Base-by-base conservation (phyloP, 352 stramenopile genomes). In the Globisporangium recalcitrans region DNA sequence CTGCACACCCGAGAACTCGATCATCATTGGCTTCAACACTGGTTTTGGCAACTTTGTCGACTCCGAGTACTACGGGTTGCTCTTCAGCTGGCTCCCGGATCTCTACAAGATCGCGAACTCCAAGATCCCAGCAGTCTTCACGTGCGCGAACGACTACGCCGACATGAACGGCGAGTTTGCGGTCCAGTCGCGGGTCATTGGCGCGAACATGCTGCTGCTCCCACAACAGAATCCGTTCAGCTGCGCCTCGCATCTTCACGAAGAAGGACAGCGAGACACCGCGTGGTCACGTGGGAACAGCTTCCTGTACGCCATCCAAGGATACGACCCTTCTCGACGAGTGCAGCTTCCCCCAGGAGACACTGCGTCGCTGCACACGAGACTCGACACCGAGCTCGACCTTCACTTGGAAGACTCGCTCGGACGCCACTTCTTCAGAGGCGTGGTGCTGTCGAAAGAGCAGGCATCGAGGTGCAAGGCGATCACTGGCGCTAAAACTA, bases 21-120 rank as follows among this genome's bases (percentile, higher is more conserved):
- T 92, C 29, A 68, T 90, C 46, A 65, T 90, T 9, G 83, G 75
- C 4, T 90, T 84, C 64, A 92, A 90, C 65, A 87, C 83, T 5
- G 83, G 83, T 47, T 92, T 92, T 63, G 83, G 81, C 19, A 92
- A 88, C 66, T 90, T 93, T 67, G 65, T 90, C 34, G 81, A 90
- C 21, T 78, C 78, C 3, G 54, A 68, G 3, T 63, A 70, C 14
- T 62, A 80, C 52, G 73, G 76, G 2, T 40, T 90, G 36, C 70
- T 92, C 46, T 85, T 88, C 60, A 90, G 83, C 27, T 92, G 81
- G 81, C 77, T 93, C 8, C 73, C 77, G 3, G 79, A 90, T 53
- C 64, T 92, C 3, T 75, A 79, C 42, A 66, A 67, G 8, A 85
- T 91, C 51, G 75, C 74, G 0, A 72, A 78, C 19, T 77, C 79